Evolutionary conservation across 2,329 filamentous ascomycete genomes (phyloP), one percentile per base, ranked within the genome.

Genomic region (Fusarium udum): DNA sequence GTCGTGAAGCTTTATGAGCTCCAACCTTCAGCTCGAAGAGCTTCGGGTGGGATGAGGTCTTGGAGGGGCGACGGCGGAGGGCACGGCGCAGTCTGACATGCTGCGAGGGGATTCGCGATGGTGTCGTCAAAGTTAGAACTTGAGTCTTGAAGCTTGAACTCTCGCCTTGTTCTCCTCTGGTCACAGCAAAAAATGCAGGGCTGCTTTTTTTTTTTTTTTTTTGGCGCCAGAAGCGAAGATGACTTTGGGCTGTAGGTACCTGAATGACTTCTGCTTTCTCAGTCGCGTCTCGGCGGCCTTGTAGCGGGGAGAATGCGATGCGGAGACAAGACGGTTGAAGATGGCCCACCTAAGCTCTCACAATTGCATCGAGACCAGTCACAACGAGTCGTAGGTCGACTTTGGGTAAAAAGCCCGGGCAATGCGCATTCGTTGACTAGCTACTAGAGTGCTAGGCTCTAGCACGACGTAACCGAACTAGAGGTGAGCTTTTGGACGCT

Each of bases 61-160:
- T 63, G 64, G 68, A 71, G 71, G 69, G 69, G 67, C 55, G 66
- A 65, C 61, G 67, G 64, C 60, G 71, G 65, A 73, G 49, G 64
- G 26, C 60, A 60, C 61, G 48, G 69, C 67, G 72, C 77, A 79
- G 71, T 57, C 45, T 71, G 67, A 77, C 77, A 79, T 79, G 76
- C 77, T 79, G 77, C 57, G 72, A 64, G 57, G 63, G 70, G 49
- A 57, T 62, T 60, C 39, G 60, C 53, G 61, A 67, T 63, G 55
- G 61, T 60, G 55, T 55, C 24, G 55, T 51, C 56, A 55, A 45
- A 76, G 63, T 69, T 64, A 52, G 51, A 71, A 61, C 65, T 58
- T 61, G 55, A 56, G 49, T 43, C n/a, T 48, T 64, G 57, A 40
- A 72, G 51, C 34, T 60, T 36, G 52, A 62, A 32, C 46, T 48